Evolutionary conservation across 495 filamentous ascomycete genomes (phyloP).

Genomic region (Aspergillus heteromorphus): DNA sequence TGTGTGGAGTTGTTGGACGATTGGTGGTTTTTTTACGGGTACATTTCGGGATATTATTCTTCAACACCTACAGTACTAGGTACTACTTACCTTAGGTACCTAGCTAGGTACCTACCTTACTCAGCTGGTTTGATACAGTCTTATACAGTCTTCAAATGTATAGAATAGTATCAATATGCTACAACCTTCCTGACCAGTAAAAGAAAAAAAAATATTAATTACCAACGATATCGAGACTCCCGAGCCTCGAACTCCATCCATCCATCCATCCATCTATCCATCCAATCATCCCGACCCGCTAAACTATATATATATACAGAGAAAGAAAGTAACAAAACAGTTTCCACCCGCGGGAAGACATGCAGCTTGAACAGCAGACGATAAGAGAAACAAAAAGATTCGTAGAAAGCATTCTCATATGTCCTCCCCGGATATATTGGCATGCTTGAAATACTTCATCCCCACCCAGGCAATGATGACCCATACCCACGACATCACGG

Average conservation of each 20-base stretch:
- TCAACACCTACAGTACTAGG: too few species aligned
- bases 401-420: constrained; percentile 23
- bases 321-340: not conserved
- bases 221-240: not conserved
- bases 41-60: too few species aligned
- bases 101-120: too few species aligned
- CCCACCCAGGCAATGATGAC: constrained; percentile 94
- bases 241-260: not conserved
- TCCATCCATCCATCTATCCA: not conserved
- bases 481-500: constrained; percentile 99
- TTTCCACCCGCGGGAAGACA: too few species aligned
- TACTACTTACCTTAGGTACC: too few species aligned
- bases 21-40: too few species aligned
- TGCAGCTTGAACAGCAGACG: not conserved
- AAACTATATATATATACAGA: not conserved
- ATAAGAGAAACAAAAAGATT: not conserved
- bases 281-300: not conserved
- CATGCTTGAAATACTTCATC: constrained; percentile 99
- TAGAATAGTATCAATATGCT: not conserved
- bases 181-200: not conserved
- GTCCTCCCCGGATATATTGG: constrained; percentile 68
- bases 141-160: not conserved
- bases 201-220: not conserved
- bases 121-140: not conserved
- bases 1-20: too few species aligned